Evolutionary conservation across 2,329 filamentous ascomycete genomes (phyloP), one percentile per base, ranked within the genome.

Genomic region (Akanthomyces muscarius): DNA sequence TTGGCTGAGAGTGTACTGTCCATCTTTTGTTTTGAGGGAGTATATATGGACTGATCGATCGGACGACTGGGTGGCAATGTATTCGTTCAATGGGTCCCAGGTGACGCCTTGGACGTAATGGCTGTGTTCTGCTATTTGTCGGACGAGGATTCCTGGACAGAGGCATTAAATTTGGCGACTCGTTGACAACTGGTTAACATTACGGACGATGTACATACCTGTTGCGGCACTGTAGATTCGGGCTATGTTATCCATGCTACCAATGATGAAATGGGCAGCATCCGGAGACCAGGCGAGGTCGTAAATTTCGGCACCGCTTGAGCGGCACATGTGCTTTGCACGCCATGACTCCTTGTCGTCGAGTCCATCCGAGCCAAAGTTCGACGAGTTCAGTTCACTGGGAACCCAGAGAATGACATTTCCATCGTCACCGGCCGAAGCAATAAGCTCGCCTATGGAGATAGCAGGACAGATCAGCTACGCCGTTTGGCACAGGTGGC

Each of bases 261-360:
- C 95, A 28, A 96, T 97, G 70, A 99, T 97, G 80, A 99, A 97
- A 78, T 96, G 95, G 45, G 88, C 81, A 45, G 91, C 92, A 75
- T 99, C 95, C n/a, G 96, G 96, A 55, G 95, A 98, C 96, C 95
- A 99, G 57, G 95, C 95, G 63, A 99, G 80, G 76, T 99, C 95
- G 77, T 99, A 99, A 68, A 99, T 98, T 75, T 99, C 95, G 13
- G 93, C 92, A 42, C 93, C 94, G 66, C 90, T 91, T 52, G 93
- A 96, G 66, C 95, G 87, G 76, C 93, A 98, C 95, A 98, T 98
- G 74, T 97, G 92, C 78, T 96, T 98, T 66, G 94, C 90, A 66
- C 94, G 85, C 95, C 95, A 99, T 68, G 91, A 91, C 77, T 99
- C 95, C 76, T 97, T 96, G 74, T 99, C 95, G 70, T 97, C 95